Conservation (phyloP, 2,329 filamentous ascomycete genomes). For the Gaeumannomyces sp. region DNA sequence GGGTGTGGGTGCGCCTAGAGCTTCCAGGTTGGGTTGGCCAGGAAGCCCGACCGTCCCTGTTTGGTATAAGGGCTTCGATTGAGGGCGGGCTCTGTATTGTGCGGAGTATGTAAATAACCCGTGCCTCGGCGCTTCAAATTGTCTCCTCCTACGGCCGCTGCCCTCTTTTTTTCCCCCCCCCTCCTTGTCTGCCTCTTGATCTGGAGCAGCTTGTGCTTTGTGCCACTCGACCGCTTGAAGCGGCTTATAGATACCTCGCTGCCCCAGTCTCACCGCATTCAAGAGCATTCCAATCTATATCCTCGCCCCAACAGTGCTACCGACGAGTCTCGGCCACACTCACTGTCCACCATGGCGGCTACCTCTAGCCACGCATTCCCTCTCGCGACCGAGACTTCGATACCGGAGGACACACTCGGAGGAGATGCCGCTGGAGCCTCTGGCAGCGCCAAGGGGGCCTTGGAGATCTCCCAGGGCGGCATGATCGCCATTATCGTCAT, state of each 20-base stretch:
- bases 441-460: slow-evolving; percentile 52
- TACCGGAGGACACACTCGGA: slow-evolving; percentile 27
- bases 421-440: slow-evolving; percentile 56
- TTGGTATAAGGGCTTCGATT: not conserved
- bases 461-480: slow-evolving; percentile 61
- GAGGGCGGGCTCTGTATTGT: not conserved
- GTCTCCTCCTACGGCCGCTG: not conserved
- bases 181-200: not conserved
- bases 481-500: slow-evolving; percentile 70
- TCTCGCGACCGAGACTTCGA: slow-evolving; percentile 34
- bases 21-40: too few relatives aligned
- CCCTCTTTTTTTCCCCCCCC: not conserved
- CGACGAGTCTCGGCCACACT: not conserved
- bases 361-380: slow-evolving; percentile 32
- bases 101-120: not conserved
- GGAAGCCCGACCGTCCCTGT: too few relatives aligned
- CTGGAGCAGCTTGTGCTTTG: not conserved
- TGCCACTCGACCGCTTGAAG: slow-evolving; percentile 6
- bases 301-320: not conserved
- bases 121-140: slow-evolving; percentile 1
- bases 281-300: not conserved
- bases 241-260: slow-evolving; percentile 4
- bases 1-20: not conserved
- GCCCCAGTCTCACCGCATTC: not conserved
- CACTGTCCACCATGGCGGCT: slow-evolving; percentile 29